A percentile compares a stretch with the other conserved stretches of the same genome.
These are phyloP conservation scores for Exophiala xenobiotica DNA, from an alignment of 2,329 filamentous ascomycete species.

Conservation along the genomic window DNA sequence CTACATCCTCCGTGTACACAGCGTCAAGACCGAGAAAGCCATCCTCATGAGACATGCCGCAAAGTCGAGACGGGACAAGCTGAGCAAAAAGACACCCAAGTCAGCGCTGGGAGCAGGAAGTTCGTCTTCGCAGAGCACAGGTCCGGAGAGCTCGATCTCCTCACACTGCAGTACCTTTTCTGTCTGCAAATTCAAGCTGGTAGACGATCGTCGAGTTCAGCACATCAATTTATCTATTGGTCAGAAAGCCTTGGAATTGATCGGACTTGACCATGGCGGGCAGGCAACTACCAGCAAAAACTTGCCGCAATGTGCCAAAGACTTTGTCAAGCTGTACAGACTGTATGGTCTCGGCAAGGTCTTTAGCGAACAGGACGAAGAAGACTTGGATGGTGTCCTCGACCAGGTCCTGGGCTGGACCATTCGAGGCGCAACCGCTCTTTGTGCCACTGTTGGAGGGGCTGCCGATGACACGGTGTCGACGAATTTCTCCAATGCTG, in stretches of 20 bases:
- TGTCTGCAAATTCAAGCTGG: neutral
- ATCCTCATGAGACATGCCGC: slow-evolving; percentile 2
- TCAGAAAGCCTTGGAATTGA: neutral
- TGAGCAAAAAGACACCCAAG: neutral
- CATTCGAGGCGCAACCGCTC: neutral
- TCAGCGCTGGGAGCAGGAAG: too few species aligned
- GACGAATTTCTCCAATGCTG: slow-evolving; percentile 4
- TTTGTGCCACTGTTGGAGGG: slow-evolving; percentile 12
- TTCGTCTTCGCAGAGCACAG: neutral
- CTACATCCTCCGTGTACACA: slow-evolving; percentile 13
- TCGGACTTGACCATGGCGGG: neutral
- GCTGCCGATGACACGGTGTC: slow-evolving; percentile 2
- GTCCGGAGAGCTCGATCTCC: neutral
- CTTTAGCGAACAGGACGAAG: neutral
- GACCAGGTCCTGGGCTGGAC: neutral
- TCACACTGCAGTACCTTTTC: neutral
- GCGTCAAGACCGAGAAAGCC: slow-evolving; percentile 13
- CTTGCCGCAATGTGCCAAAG: neutral
- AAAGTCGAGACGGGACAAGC: neutral
- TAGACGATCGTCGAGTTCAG: slow-evolving; percentile 4
- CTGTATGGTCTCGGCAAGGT: neutral
- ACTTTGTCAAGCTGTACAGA: neutral
- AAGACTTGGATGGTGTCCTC: neutral
- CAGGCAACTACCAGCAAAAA: neutral
- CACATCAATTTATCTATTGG: slow-evolving; percentile 12